These are phyloP conservation scores for Raphanus hybrid DNA, from an alignment of 441 rosid genomes.

Conservation along the genomic window DNA sequence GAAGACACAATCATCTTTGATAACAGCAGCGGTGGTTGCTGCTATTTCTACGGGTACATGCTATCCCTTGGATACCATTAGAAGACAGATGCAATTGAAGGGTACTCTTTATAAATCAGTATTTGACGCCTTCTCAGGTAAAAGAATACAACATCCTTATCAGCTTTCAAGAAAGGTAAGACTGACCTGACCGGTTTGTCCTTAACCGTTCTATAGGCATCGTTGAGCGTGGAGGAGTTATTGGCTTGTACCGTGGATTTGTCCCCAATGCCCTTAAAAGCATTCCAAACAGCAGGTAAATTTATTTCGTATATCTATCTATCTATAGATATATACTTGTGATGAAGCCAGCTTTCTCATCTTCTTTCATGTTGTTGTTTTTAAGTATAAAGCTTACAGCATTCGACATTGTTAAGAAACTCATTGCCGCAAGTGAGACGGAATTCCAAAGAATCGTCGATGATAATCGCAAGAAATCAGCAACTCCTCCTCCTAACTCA, in stretches of 20 bases:
- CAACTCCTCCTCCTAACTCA: slow-evolving; percentile 44
- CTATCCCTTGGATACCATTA: slow-evolving; percentile 93
- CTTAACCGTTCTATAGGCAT: slow-evolving; percentile 58
- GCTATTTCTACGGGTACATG: slow-evolving; percentile 87
- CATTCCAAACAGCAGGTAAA: slow-evolving; percentile 93
- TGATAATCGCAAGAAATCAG: slow-evolving; percentile 63
- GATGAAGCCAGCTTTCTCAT: not conserved
- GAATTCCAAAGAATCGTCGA: slow-evolving; percentile 75
- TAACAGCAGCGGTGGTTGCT: slow-evolving; percentile 89
- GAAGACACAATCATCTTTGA: slow-evolving; percentile 73
- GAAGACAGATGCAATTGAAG: slow-evolving; percentile 99
- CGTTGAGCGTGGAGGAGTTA: slow-evolving; percentile 72
- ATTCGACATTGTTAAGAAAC: slow-evolving; percentile 79
- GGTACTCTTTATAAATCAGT: slow-evolving; percentile 84
- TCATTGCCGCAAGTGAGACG: slow-evolving; percentile 73
- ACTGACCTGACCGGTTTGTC: slow-evolving; percentile 8
- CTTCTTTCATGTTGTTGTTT: not conserved
- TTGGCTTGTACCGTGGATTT: slow-evolving; percentile 92
- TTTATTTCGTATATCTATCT: not conserved
- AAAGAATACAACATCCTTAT: not conserved
- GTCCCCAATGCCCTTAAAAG: slow-evolving; percentile 90
- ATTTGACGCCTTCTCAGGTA: slow-evolving; percentile 88
- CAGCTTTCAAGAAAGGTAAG: not conserved
- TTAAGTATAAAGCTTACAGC: slow-evolving; percentile 95
- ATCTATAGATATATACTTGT: not conserved